phyloP scores from a whole-genome alignment of 2,329 filamentous ascomycete genomes.

The Annulohypoxylon truncatum region DNA sequence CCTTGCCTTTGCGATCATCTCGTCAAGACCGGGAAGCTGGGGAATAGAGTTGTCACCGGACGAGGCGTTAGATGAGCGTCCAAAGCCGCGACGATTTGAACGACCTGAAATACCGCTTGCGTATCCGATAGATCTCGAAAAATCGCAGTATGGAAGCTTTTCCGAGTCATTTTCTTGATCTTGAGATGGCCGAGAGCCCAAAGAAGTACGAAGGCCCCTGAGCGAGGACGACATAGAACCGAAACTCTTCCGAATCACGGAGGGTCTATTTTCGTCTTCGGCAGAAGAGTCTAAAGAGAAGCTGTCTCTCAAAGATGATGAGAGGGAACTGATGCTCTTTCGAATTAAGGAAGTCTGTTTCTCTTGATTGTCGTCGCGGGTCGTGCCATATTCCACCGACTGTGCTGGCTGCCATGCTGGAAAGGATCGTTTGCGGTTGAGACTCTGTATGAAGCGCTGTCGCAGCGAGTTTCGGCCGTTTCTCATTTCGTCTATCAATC shows the following conservation, averaged over 20 bases:
- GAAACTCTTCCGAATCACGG: conserved; percentile 39
- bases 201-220: conserved; percentile 30
- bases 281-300: conserved; percentile 6
- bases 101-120: neutral
- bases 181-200: conserved; percentile 16
- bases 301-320: conserved; percentile 28
- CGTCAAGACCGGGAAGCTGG: conserved; percentile 40
- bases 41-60: conserved; percentile 28
- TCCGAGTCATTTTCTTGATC: conserved; percentile 14
- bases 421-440: conserved; percentile 18
- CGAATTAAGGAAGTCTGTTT: conserved; percentile 14
- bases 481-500: neutral
- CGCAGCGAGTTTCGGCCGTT: conserved; percentile 15
- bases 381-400: neutral
- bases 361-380: neutral
- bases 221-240: conserved; percentile 43
- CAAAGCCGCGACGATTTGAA: neutral
- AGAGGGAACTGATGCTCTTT: conserved; percentile 31
- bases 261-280: conserved; percentile 5
- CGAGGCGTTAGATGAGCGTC: conserved; percentile 19
- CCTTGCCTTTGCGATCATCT: conserved; percentile 17
- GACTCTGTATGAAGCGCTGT: conserved; percentile 14
- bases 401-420: conserved; percentile 5
- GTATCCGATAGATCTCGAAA: conserved; percentile 6
- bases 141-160: conserved; percentile 11